Percentiles rank a stretch among this genome's conserved stretches.
Evolutionary conservation across 2,329 filamentous ascomycete species (phyloP).

Genomic region (Neoscytalidium dimidiatum): DNA sequence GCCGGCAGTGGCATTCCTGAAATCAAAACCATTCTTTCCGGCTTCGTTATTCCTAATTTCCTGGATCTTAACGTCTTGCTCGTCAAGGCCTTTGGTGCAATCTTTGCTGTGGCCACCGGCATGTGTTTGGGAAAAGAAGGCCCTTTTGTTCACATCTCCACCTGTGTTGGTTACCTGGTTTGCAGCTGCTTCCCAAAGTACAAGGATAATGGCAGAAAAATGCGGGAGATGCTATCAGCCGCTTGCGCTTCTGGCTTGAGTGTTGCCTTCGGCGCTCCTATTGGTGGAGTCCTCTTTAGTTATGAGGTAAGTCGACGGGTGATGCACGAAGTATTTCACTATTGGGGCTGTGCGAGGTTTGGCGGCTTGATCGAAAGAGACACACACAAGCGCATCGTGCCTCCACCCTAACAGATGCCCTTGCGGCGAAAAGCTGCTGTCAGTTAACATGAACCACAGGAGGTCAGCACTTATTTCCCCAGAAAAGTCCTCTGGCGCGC

Average conservation of each 20-base stretch:
- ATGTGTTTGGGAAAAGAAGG: conserved; percentile 66
- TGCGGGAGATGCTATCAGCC: conserved; percentile 60
- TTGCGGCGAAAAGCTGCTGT: neutral
- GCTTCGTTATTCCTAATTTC: conserved; percentile 62
- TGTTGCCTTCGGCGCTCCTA: conserved; percentile 64
- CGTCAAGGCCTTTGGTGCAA: conserved; percentile 60
- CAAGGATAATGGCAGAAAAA: conserved; percentile 57
- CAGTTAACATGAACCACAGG: conserved; percentile 34
- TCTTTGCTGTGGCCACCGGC: conserved; percentile 60
- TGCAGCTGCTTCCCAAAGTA: conserved; percentile 58
- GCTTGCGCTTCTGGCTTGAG: conserved; percentile 60
- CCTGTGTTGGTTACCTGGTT: conserved; percentile 58
- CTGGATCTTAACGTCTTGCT: conserved; percentile 57
- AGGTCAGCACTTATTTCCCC: conserved; percentile 63
- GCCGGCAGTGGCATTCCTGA: conserved; percentile 62
- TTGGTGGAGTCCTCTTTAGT: conserved; percentile 62
- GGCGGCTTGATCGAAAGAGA: too few relatives aligned
- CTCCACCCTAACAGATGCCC: conserved; percentile 2
- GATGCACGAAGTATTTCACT: too few relatives aligned
- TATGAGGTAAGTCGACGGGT: conserved; percentile 44
- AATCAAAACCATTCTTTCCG: conserved; percentile 62
- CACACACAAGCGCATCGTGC: neutral
- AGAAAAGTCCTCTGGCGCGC: conserved; percentile 61
- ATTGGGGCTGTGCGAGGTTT: too few relatives aligned
- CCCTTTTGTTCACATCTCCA: conserved; percentile 63